Base-by-base conservation (phyloP, 2,329 filamentous ascomycete genomes). In the Aureobasidium sp. region DNA sequence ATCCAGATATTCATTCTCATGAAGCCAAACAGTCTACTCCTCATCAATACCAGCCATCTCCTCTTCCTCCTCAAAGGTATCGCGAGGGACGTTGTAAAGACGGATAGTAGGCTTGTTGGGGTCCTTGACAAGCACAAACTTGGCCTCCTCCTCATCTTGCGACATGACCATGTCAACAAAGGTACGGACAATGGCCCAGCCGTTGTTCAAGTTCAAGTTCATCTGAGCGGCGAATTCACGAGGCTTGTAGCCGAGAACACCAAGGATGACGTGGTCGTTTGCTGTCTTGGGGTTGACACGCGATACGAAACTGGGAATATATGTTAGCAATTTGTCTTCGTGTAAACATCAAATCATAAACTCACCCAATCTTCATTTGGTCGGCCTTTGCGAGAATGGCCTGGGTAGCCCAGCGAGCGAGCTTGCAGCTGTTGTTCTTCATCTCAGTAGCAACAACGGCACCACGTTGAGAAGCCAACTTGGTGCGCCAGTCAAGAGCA, bases 351-450 rank as follows among this genome's bases (percentile, higher is more conserved):
- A 94, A 75, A 99, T 86, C 82, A 48, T 48, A 45, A 15, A 81
- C 86, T 67, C 81, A 92, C 89, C 91, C 94, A 75, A 99, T 86
- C 83, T 97, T 99, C 91, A 99, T 97, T 67, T 91, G 83, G 74
- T 99, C 94, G n/a, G 94, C 92, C 79, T 92, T 92, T 74, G 93
- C 92, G 63, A 99, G 85, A 72, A 99, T 97, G 72, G 89, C 90
- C 82, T 99, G 94, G 47, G 93, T 91, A 36, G 94, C 96, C 94
- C 94, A 99, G 75, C 94, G 84, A 63, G 94, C 94, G 65, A 99
- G 87, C 83, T 99, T 99, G 88, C 91, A 96, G 73, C 87, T 91
- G 85, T 99, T 99, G 86, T 99, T 99, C 90, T 99, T 99, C 94
- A 99, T 99, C 81, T 99, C 94, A 13, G 94, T 99, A 25, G 94